Base-by-base conservation (phyloP, 2,329 filamentous ascomycete genomes). In the Epicoccum sorghinum region DNA sequence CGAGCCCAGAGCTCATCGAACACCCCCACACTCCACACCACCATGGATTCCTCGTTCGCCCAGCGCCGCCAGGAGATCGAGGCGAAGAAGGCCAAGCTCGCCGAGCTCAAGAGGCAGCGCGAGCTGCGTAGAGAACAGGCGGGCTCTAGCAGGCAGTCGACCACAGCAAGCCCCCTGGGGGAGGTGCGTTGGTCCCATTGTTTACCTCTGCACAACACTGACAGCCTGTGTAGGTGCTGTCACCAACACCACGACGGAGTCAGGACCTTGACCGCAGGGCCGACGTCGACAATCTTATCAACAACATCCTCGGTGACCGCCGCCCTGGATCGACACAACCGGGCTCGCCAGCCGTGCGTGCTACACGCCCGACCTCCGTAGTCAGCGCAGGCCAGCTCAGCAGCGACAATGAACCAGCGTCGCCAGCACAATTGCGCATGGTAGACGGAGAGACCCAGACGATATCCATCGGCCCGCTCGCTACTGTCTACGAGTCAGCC, bases 31-130 rank as follows among this genome's bases (percentile, higher is more conserved):
- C 48, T 41, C 42, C 53, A 50, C 40, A 46, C 55, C 59, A 52
- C 48, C 47, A 72, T 72, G 71, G 71, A 73, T 48, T 65, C 68
- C 12, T 88, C 89, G 82, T 86, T 89, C 79, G 88, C 86, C 74
- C 80, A 93, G 82, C 89, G 93, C 68, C 89, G 91, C 80, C 92
- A 96, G 81, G 95, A 99, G 81, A 96, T 99, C 66, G 82, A 95
- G 67, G 93, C 92, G 65, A 99, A 99, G 80, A 93, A 91, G 82
- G 93, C 93, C 60, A 97, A 95, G 82, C 91, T 99, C 68, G 93
- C 91, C 44, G 95, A 98, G 83, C 84, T 99, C 62, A 97, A 96
- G 80, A 86, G 90, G 59, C 92, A 97, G 79, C 86, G 95, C 67
- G 92, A 96, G 66, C 85, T 93, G 55, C 86, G 90, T 61, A 90